Conservation (phyloP, 148 eudicot species). For the Simmondsia chinensis region DNA sequence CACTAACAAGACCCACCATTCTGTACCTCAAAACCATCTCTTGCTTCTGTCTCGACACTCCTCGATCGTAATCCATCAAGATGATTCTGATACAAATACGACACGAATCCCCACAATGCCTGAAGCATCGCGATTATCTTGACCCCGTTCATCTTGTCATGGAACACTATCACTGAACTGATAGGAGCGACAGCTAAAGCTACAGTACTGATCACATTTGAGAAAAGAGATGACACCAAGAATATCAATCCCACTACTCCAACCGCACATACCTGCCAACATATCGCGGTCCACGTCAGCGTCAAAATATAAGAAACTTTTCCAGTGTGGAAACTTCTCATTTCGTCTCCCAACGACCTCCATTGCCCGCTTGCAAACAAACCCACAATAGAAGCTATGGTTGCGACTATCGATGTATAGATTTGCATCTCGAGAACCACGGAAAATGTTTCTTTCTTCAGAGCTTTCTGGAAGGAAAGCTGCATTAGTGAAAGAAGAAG, state of each 20-base stretch:
- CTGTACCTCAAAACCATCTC: too few species aligned
- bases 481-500: conserved; percentile 87
- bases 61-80: conserved; percentile 40
- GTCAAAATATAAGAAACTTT: conserved; percentile 68
- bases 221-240: conserved; percentile 74
- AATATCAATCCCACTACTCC: conserved; percentile 83
- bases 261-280: conserved; percentile 84
- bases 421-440: conserved; percentile 87
- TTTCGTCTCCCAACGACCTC: conserved; percentile 47
- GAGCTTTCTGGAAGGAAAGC: conserved; percentile 52
- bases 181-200: conserved; percentile 77
- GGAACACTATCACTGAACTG: conserved; percentile 59
- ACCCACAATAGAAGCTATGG: conserved; percentile 36
- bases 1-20: too few species aligned
- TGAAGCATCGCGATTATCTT: conserved; percentile 66
- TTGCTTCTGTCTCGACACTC: too few species aligned
- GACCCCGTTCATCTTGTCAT: conserved; percentile 69
- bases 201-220: conserved; percentile 78
- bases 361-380: conserved; percentile 82
- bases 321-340: conserved; percentile 45
- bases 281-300: conserved; percentile 51
- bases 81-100: conserved; percentile 81
- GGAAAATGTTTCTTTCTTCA: conserved; percentile 57
- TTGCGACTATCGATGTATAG: conserved; percentile 56
- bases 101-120: conserved; percentile 71